phyloP scores from a whole-genome alignment of 352 stramenopile genomes.

The Phytophthora ramorum region DNA sequence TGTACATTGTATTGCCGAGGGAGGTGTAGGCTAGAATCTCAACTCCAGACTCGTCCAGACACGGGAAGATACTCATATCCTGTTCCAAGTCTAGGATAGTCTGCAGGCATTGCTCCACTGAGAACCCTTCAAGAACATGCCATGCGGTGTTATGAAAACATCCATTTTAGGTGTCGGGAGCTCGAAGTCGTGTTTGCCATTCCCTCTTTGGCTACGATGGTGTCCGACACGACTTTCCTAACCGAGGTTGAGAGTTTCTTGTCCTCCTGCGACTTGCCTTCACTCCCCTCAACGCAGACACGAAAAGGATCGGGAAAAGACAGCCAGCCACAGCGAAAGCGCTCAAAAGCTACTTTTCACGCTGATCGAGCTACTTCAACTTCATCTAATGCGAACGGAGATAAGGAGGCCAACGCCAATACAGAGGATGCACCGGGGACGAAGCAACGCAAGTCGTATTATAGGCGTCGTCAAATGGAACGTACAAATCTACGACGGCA shows the following conservation, averaged over 20 bases:
- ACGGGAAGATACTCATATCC: no score
- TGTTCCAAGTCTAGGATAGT: no score
- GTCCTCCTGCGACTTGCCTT: neutral
- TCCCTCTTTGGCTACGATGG: constrained; percentile 8
- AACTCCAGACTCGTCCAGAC: no score
- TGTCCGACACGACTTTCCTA: constrained; percentile 19
- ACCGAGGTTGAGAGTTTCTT: constrained; percentile 18
- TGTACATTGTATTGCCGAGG: neutral
- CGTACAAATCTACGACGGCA: constrained; percentile 21
- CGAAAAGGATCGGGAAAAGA: neutral
- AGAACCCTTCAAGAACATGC: constrained; percentile 6
- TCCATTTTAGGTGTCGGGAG: neutral
- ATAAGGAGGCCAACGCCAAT: neutral
- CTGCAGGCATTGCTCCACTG: no score
- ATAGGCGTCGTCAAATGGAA: constrained; percentile 19
- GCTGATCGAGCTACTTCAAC: neutral
- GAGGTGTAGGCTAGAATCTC: no score
- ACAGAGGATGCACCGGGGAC: neutral
- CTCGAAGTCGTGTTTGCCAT: neutral
- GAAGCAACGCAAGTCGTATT: constrained; percentile 9
- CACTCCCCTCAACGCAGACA: neutral
- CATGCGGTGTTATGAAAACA: constrained; percentile 14
- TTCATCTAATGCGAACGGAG: neutral
- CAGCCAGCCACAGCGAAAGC: neutral
- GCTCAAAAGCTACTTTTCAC: neutral